Percentiles rank a stretch among this genome's conserved stretches.
Conservation (phyloP, 2,329 filamentous ascomycete species). For the Talaromyces funiculosus region DNA sequence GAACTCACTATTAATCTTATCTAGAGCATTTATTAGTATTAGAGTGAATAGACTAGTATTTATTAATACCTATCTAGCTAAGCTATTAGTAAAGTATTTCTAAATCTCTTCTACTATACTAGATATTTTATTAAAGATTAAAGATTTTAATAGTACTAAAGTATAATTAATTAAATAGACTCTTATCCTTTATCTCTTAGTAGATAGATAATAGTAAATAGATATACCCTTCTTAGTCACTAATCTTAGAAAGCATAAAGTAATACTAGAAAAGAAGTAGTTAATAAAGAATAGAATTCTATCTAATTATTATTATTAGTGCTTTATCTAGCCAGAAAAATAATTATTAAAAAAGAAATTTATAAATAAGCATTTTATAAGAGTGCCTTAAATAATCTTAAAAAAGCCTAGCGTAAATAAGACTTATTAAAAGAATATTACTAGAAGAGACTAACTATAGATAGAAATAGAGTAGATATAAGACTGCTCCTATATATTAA, state of each 20-base stretch:
- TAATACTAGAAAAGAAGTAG: constrained; percentile 2
- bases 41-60: not conserved
- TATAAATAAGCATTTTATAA: not conserved
- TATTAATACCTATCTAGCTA: not conserved
- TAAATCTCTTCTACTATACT: not conserved
- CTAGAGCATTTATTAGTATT: not conserved
- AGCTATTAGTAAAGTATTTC: not conserved
- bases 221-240: not conserved
- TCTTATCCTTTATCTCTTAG: not conserved
- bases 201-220: not conserved
- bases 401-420: not conserved
- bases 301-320: not conserved
- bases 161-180: not conserved
- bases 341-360: not conserved
- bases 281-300: not conserved
- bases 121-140: not conserved
- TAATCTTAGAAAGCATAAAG: not conserved
- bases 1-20: not conserved
- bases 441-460: not conserved
- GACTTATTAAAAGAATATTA: not conserved
- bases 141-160: not conserved
- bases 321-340: not conserved
- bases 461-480: too few relatives aligned
- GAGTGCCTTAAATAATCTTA: not conserved
- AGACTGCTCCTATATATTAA: too few relatives aligned